phyloP scores from a whole-genome alignment of 148 eudicot genomes.

The Rhododendron griersonianum region DNA sequence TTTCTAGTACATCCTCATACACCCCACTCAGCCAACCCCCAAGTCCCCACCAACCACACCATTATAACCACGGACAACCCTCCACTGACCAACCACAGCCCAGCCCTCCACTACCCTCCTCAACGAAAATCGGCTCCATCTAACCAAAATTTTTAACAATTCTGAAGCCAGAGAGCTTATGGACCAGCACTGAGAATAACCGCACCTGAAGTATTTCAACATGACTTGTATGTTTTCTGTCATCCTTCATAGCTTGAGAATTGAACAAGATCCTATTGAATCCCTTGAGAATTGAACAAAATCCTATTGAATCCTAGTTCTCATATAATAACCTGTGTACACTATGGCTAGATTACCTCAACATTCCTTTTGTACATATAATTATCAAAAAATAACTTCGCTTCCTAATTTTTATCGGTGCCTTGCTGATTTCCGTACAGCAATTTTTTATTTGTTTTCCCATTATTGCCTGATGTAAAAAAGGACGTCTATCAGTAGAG shows the following conservation, averaged over 20 bases:
- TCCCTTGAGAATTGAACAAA: no score
- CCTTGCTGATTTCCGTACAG: not conserved
- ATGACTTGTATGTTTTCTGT: no score
- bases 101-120: not conserved
- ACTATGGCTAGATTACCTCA: no score
- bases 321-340: not conserved
- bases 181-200: not conserved
- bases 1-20: not conserved
- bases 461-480: not conserved
- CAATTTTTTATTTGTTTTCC: not conserved
- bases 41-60: not conserved
- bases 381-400: not conserved
- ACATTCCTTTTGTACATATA: no score
- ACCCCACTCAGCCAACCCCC: not conserved
- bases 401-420: not conserved
- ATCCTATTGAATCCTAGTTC: not conserved
- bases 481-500: not conserved
- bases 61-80: not conserved
- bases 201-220: not conserved
- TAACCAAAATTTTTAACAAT: not conserved
- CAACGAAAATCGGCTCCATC: not conserved
- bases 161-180: not conserved
- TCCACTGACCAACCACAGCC: not conserved
- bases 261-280: no score
- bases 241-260: no score